Evolutionary conservation across 495 filamentous ascomycete genomes (phyloP).

Genomic region (Amphirosellinia nigrospora): DNA sequence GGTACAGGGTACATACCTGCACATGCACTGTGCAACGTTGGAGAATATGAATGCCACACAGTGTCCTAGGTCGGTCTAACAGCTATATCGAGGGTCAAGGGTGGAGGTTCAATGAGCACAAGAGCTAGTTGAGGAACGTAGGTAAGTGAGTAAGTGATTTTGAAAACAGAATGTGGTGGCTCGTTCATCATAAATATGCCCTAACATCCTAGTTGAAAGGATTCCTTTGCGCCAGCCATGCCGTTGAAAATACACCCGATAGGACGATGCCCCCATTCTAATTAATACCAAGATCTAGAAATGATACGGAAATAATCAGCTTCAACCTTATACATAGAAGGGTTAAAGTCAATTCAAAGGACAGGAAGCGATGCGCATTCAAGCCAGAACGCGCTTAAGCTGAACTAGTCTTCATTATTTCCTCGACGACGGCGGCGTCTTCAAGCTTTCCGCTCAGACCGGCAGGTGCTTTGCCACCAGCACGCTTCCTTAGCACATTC

Average conservation of each 20-base stretch:
- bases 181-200: not conserved
- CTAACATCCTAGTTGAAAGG: slow-evolving; percentile 28
- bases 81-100: not conserved
- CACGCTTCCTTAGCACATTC: slow-evolving; percentile 92
- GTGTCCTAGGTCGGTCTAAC: not conserved
- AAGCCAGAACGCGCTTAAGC: not conserved
- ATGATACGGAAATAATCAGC: slow-evolving; percentile 5
- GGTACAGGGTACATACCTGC: slow-evolving; percentile 2
- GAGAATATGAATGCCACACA: not conserved
- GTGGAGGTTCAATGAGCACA: not conserved
- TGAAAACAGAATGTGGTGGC: not conserved
- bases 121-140: not conserved
- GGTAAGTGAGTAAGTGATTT: not conserved
- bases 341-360: not conserved
- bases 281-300: not conserved
- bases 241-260: not conserved
- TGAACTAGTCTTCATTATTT: slow-evolving; percentile 25
- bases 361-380: not conserved
- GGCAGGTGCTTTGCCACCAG: slow-evolving; percentile 47
- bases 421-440: slow-evolving; percentile 34
- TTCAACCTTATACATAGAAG: not conserved
- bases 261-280: slow-evolving; percentile 11
- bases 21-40: not conserved
- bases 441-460: slow-evolving; percentile 29
- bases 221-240: slow-evolving; percentile 16